phyloP scores from a whole-genome alignment of 2,329 filamentous ascomycete genomes.

The Karstenula rhodostoma region DNA sequence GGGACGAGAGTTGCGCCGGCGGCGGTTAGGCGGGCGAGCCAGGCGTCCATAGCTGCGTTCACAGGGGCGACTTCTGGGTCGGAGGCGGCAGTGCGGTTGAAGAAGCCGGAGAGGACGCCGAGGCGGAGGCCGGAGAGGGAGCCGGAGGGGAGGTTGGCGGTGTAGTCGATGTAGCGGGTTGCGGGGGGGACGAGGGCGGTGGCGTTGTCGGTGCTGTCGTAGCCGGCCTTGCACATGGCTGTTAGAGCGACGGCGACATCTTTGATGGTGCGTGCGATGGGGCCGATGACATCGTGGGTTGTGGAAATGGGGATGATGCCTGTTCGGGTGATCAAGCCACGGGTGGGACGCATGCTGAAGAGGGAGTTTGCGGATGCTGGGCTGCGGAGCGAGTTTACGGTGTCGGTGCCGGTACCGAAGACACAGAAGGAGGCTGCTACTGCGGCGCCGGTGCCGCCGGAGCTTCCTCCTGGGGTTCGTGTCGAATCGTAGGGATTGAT shows the following conservation, averaged over 20 bases:
- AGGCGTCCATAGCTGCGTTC: constrained; percentile 60
- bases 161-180: constrained; percentile 57
- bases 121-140: constrained; percentile 55
- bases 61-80: constrained; percentile 64
- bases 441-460: constrained; percentile 69
- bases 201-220: constrained; percentile 61
- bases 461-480: constrained; percentile 72
- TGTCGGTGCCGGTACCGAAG: constrained; percentile 67
- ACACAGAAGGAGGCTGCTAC: constrained; percentile 67
- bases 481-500: constrained; percentile 71
- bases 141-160: constrained; percentile 46
- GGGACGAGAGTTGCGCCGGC: constrained; percentile 62
- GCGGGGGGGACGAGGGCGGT: constrained; percentile 59
- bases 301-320: constrained; percentile 65
- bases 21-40: constrained; percentile 55
- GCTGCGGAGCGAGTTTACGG: constrained; percentile 67
- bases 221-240: constrained; percentile 62
- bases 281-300: constrained; percentile 65
- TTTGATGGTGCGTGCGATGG: constrained; percentile 60
- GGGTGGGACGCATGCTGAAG: constrained; percentile 66
- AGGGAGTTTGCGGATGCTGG: constrained; percentile 69
- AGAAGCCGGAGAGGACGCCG: constrained; percentile 64
- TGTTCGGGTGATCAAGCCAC: constrained; percentile 59
- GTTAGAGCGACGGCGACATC: constrained; percentile 62
- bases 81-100: constrained; percentile 59